A percentile compares a stretch with the other conserved stretches of the same genome.
Conservation (phyloP, 495 filamentous ascomycete genomes). For the Parathielavia hyrcaniae region DNA sequence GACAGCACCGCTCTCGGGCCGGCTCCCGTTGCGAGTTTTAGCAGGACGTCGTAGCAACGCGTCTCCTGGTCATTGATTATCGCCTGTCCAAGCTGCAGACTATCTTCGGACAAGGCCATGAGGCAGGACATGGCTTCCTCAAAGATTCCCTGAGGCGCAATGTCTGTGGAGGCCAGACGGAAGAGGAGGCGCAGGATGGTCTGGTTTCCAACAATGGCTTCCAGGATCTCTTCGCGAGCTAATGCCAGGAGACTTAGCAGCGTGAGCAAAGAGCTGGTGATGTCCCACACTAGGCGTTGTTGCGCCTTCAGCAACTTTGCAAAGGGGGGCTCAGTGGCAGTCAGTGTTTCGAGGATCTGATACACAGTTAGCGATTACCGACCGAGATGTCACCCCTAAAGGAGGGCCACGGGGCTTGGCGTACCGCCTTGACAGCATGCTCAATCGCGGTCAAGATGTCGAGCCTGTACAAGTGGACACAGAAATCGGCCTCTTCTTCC, state of each 20-base stretch:
- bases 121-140: constrained; percentile 48
- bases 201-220: constrained; percentile 42
- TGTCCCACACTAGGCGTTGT: constrained; percentile 45
- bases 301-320: constrained; percentile 43
- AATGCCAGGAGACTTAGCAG: constrained; percentile 44
- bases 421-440: constrained; percentile 46
- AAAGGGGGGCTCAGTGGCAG: constrained; percentile 34
- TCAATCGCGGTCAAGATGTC: constrained; percentile 52
- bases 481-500: constrained; percentile 56
- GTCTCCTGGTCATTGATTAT: constrained; percentile 37
- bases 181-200: constrained; percentile 48
- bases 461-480: constrained; percentile 53
- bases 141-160: constrained; percentile 33
- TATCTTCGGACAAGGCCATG: constrained; percentile 51
- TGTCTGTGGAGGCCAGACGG: constrained; percentile 35
- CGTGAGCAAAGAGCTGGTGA: constrained; percentile 41
- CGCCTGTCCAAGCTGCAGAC: constrained; percentile 38
- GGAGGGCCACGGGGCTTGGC: constrained; percentile 9
- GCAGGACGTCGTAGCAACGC: constrained; percentile 35
- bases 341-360: constrained; percentile 43
- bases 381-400: not conserved
- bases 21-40: constrained; percentile 31
- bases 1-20: constrained; percentile 39
- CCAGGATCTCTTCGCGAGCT: constrained; percentile 49
- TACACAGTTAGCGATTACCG: constrained; percentile 18